Base-by-base conservation (phyloP, 1,139 yeast species). In the Keqinozyma sinolaborantium region DNA sequence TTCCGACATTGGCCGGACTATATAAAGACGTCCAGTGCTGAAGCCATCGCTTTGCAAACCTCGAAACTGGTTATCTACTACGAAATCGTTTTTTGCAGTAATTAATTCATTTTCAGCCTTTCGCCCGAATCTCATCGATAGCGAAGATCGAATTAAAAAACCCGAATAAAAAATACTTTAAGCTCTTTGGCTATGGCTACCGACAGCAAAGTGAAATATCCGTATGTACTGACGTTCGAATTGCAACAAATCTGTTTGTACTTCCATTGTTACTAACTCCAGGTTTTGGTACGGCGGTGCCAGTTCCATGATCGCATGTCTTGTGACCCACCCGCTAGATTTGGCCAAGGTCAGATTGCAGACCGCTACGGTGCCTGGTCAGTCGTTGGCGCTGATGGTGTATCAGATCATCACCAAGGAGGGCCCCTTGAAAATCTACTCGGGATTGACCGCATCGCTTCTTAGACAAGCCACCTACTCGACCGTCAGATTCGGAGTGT, bases 401-500 rank as follows among this genome's bases (percentile, higher is more conserved):
- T 54, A 61, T 29, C 73, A 70, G 29, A 84, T 86, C 20, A 58
- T 82, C 15, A 64, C 63, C 11, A 59, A 73, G 33, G 94, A 85
- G 53, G 95, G 95, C 3, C 46, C 79, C 14, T 53, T 73, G 32
- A 84, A 83, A 26, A 70, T 84, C 16, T 86, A 86, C 52, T 77
- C 87, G 1, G 95, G 95, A 1, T 67, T 87, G 30, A 77, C 85
- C 31, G 95, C 95, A 1, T 82, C 94, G 2, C 59, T 86, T 31
- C 65, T 87, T 37, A 76, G 95, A 51, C 95, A 87, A 56, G 95
- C 87, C 1, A 86, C 95, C 2, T 87, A 87, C 54, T 84, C 95
- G 2, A 82, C 95, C 2, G 79, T 87, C 2, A 67, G 95, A 50
- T 86, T 87, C 51, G 95, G 95, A 16, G 76, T 81, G 13, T 87